These are phyloP conservation scores for Peronospora farinosa DNA, from an alignment of 352 stramenopile species.

Conservation along the genomic window DNA sequence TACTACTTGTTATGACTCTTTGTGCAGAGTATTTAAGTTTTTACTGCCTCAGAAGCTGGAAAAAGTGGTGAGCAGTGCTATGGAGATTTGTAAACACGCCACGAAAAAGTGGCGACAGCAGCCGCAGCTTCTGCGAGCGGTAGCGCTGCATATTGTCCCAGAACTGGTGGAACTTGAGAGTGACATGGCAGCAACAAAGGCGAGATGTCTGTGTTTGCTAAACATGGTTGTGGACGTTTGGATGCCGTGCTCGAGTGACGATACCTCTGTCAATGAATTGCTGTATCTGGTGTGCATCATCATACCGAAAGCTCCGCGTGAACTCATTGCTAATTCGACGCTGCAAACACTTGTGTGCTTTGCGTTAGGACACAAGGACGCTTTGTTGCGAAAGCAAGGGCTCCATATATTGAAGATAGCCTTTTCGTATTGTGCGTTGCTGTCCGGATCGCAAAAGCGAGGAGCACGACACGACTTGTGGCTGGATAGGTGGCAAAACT, in stretches of 20 bases:
- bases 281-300: slow-evolving; percentile 50
- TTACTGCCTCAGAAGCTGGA: slow-evolving; percentile 23
- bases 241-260: slow-evolving; percentile 8
- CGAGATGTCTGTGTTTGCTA: slow-evolving; percentile 12
- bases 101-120: slow-evolving; percentile 33
- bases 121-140: slow-evolving; percentile 42
- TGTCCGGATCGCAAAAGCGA: slow-evolving; percentile 4
- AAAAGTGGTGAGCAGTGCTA: slow-evolving; percentile 9
- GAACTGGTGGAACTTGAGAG: slow-evolving; percentile 22
- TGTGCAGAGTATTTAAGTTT: slow-evolving; percentile 47
- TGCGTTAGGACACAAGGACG: slow-evolving; percentile 44
- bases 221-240: slow-evolving; percentile 23
- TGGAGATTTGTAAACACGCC: slow-evolving; percentile 35
- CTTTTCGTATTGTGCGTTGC: slow-evolving; percentile 45
- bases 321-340: slow-evolving; percentile 33
- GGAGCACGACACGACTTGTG: slow-evolving; percentile 5
- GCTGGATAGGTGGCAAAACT: slow-evolving; percentile 54
- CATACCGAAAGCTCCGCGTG: slow-evolving; percentile 36
- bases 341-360: slow-evolving; percentile 52
- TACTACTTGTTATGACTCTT: slow-evolving; percentile 31
- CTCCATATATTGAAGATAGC: slow-evolving; percentile 61
- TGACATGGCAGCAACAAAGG: not conserved
- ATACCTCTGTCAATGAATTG: slow-evolving; percentile 38
- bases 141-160: slow-evolving; percentile 52
- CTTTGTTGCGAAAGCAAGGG: slow-evolving; percentile 61